Conservation (phyloP, 345 rosid genomes). For the Moricandia moricandioides region DNA sequence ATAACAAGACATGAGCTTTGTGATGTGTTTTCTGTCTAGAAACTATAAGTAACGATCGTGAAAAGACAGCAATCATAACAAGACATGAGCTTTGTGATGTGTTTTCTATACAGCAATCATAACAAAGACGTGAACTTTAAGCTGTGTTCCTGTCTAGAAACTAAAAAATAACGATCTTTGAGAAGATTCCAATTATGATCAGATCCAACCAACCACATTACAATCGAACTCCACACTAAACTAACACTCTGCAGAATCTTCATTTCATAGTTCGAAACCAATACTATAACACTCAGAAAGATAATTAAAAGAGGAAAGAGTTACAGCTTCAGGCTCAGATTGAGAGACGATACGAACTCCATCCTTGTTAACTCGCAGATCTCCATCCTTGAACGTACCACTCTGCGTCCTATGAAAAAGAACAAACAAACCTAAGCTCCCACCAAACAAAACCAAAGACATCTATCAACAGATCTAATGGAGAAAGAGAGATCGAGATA, state of each 20-base stretch:
- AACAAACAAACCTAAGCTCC: not conserved
- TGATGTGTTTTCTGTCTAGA: not conserved
- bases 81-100: not conserved
- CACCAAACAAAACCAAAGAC: not conserved
- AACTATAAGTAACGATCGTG: too few relatives aligned
- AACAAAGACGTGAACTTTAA: too few relatives aligned
- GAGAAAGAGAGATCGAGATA: constrained; percentile 30
- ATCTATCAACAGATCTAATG: not conserved
- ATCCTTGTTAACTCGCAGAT: constrained; percentile 85
- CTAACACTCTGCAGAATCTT: not conserved
- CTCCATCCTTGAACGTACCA: constrained; percentile 91
- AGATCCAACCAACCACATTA: constrained; percentile 20
- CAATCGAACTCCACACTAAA: not conserved
- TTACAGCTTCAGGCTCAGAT: constrained; percentile 58
- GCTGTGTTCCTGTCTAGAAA: not conserved
- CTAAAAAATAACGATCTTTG: not conserved
- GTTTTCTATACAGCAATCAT: too few relatives aligned
- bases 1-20: not conserved
- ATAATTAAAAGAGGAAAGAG: not conserved
- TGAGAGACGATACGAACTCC: constrained; percentile 80
- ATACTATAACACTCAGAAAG: not conserved
- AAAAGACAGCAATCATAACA: not conserved
- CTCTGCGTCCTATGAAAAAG: constrained; percentile 57
- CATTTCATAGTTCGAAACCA: not conserved
- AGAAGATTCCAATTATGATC: not conserved